Base-by-base conservation (phyloP, 2,329 filamentous ascomycete genomes). In the Ophiocordyceps australis region DNA sequence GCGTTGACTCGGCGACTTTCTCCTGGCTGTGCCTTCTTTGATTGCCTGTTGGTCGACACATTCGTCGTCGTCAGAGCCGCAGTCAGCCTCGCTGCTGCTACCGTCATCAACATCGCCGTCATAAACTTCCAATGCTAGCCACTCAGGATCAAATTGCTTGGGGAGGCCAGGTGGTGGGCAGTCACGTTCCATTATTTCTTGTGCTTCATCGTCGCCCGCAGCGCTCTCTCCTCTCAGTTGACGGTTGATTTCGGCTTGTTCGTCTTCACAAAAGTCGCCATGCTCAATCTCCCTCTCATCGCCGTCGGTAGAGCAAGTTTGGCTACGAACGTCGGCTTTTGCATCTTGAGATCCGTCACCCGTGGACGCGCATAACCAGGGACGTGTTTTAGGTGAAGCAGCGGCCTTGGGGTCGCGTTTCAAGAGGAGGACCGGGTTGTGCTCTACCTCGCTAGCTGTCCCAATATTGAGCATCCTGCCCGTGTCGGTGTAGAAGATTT, bases 401-500 rank as follows among this genome's bases (percentile, higher is more conserved):
- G 27, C 13, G 9, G 40, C 30, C 20, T 33, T 28, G 20, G 35
- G 28, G 25, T 47, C 42, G 14, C 46, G 35, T 31, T 52, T 45
- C 32, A 46, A 35, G 30, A 44, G 41, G 6, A 54, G 32, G 3
- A 52, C 42, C 5, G 50, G 50, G 9, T 38, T 45, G 24, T 46
- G 48, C 18, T 46, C 52, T 26, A 36, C 73, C 10, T 74, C 74
- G 7, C 50, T 45, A 4, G 52, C 49, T 14, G 49, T 52, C 11
- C 57, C 56, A 28, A 94, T 83, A 32, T 92, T 92, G 15, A 94
- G 58, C 8, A 94, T 80, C 37, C 80, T 80, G 12, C 83, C 83
- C 0, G 81, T 91, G 36, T 92, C 80, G 1, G 83, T 82, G 41
- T 93, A 94, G 49, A 93, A 92, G 17, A 93, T 81, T 42, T 91